Percentiles rank a stretch among this genome's conserved stretches.
These are phyloP conservation scores for Didymella keratinophila DNA, from an alignment of 2,329 filamentous ascomycete genomes.

Conservation along the genomic window DNA sequence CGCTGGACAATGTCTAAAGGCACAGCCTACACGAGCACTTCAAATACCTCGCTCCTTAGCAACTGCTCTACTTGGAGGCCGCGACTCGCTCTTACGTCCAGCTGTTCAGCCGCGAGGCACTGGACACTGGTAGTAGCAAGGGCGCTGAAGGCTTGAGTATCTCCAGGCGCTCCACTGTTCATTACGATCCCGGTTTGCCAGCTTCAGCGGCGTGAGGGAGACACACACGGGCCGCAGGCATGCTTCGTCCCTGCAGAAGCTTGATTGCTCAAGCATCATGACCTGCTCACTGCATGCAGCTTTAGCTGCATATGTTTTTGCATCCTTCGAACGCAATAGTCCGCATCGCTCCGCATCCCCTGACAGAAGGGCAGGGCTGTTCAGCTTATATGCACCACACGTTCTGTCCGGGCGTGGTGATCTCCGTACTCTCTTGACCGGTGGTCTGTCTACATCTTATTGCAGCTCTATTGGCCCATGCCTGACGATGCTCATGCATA, in stretches of 20 bases:
- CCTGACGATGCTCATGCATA: neutral
- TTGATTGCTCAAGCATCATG: slow-evolving; percentile 3
- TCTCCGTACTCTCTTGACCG: neutral
- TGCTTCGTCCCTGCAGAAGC: slow-evolving; percentile 8
- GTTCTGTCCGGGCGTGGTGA: neutral
- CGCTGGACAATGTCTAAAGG: neutral
- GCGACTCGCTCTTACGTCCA: neutral
- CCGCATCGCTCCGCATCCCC: neutral
- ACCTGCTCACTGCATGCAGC: neutral
- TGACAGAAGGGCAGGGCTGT: neutral
- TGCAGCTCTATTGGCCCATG: neutral
- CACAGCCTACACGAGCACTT: neutral
- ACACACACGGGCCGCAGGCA: neutral
- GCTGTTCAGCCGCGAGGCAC: neutral
- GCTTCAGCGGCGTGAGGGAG: neutral
- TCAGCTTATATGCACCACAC: neutral
- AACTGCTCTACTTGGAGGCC: neutral
- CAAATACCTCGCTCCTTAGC: neutral
- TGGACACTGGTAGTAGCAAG: neutral
- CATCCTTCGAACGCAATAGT: neutral
- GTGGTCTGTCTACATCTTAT: neutral
- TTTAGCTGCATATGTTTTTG: neutral
- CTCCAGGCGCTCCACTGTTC: neutral
- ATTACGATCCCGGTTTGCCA: neutral
- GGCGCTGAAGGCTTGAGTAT: neutral